Evolutionary conservation across 768 basidiomycete species (phyloP).

Genomic region (Phanerochaete sordida): DNA sequence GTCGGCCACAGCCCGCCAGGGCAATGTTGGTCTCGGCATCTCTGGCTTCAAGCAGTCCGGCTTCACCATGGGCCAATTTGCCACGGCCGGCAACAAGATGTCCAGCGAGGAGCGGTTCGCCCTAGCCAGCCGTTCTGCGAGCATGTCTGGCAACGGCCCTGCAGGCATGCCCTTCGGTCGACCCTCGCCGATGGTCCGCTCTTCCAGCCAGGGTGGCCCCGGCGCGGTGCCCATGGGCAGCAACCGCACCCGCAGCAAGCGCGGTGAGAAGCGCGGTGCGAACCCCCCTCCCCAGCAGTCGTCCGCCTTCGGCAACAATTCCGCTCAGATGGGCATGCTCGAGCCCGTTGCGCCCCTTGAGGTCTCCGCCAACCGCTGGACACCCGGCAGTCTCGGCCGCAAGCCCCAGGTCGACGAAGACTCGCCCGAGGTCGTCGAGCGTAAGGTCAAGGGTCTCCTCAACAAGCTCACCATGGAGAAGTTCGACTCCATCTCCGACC

Average conservation of each 20-base stretch:
- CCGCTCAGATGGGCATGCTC: conserved; percentile 24
- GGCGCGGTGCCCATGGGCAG: conserved; percentile 45
- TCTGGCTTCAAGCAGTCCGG: conserved; percentile 31
- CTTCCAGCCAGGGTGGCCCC: conserved; percentile 46
- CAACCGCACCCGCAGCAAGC: conserved; percentile 73
- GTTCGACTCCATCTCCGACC: conserved; percentile 92
- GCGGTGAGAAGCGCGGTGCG: conserved; percentile 73
- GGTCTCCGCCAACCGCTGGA: conserved; percentile 82
- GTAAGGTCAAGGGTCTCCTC: conserved; percentile 87
- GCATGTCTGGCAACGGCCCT: conserved; percentile 51
- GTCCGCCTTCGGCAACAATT: conserved; percentile 8
- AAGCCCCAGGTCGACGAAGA: conserved; percentile 56
- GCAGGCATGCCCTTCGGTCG: conserved; percentile 48
- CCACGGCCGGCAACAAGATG: conserved; percentile 55
- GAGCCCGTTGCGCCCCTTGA: conserved; percentile 81
- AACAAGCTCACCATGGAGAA: conserved; percentile 97
- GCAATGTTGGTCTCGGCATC: conserved; percentile 46
- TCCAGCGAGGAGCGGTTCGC: conserved; percentile 70
- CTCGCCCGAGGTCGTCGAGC: conserved; percentile 82
- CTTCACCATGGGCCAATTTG: conserved; percentile 69
- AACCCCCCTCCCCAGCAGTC: conserved; percentile 28
- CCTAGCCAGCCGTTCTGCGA: conserved; percentile 51
- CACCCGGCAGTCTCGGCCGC: conserved; percentile 36
- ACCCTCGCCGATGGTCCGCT: conserved; percentile 55
- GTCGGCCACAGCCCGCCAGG: conserved; percentile 34